Evolutionary conservation across 768 basidiomycete genomes (phyloP).

Genomic region (Multifurca ochricompacta): DNA sequence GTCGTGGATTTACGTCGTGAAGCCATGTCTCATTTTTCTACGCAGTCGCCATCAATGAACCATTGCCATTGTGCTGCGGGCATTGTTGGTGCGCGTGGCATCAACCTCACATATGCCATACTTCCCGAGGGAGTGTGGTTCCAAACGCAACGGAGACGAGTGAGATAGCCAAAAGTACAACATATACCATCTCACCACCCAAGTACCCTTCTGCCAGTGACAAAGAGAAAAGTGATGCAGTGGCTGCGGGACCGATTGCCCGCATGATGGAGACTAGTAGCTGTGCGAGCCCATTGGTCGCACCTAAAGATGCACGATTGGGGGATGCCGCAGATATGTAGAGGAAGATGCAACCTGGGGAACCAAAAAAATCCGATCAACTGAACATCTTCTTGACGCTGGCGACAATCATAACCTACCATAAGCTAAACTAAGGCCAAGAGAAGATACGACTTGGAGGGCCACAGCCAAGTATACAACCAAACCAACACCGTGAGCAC

Average conservation of each 20-base stretch:
- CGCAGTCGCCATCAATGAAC: too few species aligned
- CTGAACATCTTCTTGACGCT: neutral
- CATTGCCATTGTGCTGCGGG: neutral
- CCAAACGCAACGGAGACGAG: slow-evolving; percentile 25
- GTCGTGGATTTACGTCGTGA: too few species aligned
- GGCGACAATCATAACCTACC: slow-evolving; percentile 33
- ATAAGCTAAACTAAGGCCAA: slow-evolving; percentile 46
- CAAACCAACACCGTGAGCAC: slow-evolving; percentile 37
- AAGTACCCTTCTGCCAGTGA: slow-evolving; percentile 43
- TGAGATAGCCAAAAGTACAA: slow-evolving; percentile 28
- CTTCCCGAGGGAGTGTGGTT: slow-evolving; percentile 29
- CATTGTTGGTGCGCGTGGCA: slow-evolving; percentile 20
- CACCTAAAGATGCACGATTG: slow-evolving; percentile 57
- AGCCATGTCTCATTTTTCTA: too few species aligned
- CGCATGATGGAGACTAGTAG: slow-evolving; percentile 34
- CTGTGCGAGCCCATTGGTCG: slow-evolving; percentile 56
- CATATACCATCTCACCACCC: slow-evolving; percentile 52
- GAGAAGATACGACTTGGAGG: slow-evolving; percentile 40
- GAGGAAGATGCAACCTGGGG: slow-evolving; percentile 62
- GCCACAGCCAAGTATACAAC: slow-evolving; percentile 45
- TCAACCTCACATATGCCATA: slow-evolving; percentile 15
- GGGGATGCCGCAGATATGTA: slow-evolving; percentile 61
- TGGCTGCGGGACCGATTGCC: slow-evolving; percentile 45
- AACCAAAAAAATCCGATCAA: slow-evolving; percentile 24
- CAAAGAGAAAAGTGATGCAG: slow-evolving; percentile 61